Evolutionary conservation across 192 early-diverging fungal genomes (phyloP), one percentile per base, ranked within the genome.

Genomic region (Backusella luteola): DNA sequence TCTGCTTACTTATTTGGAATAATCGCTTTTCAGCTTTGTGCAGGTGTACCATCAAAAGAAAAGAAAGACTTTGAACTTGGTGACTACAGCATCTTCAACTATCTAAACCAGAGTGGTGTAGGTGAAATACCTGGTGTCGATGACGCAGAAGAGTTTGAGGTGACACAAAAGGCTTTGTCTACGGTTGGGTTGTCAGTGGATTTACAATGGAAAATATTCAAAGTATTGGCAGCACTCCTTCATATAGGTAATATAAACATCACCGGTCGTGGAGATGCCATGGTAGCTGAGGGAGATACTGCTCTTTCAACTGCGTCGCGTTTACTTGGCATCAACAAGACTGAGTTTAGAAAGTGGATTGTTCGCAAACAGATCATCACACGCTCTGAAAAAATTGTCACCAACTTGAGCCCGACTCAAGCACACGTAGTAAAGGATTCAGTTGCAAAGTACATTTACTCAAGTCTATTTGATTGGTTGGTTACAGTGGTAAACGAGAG

Each of bases 211-310:
- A 88, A 90, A 42, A 94, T 99, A 75, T 97, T 97, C 88, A 86
- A 87, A 35, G 84, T 99, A 23, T 90, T 96, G 81, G 96, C 98
- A 6, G 97, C 95, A 46, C 84, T 99, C 26, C 83, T 99, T 74
- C 98, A 99, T 84, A 90, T 99, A 49, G 98, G 98, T 79, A 98
- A 99, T 85, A 95, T 99, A 72, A 88, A 93, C 42, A 90, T 99
- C 52, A 89, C 86, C 8, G 94, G 91, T 23, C 83, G 87, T 29
- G 86, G 83, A 23, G 89, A 91, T 67, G 92, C 97, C 0, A 79
- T 89, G 23, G 87, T 99, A 49, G 85, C 85, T 14, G 96, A 96
- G 23, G 87, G 89, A 36, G 95, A 97, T 74, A 79, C 87, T 0
- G 93, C 94, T 6, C 87, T 96, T 52, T 71, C 83, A 38, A 84